These are phyloP conservation scores for Penicillium hordei DNA, from an alignment of 2,329 filamentous ascomycete genomes.

Conservation along the genomic window DNA sequence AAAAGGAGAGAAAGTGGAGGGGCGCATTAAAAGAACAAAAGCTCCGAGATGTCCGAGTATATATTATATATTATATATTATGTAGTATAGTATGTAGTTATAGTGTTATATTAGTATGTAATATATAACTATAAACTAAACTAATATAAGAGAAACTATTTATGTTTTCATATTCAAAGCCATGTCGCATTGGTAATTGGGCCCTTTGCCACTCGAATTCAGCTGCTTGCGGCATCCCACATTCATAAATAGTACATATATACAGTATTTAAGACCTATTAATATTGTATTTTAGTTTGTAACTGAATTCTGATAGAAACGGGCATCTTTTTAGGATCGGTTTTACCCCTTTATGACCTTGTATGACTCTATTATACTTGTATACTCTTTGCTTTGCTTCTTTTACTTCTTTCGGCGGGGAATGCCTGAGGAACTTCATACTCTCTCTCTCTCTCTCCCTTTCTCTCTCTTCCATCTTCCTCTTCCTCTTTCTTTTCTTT, in stretches of 20 bases:
- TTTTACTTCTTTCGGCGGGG: neutral
- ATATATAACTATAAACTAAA: neutral
- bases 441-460: neutral
- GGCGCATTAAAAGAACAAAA: conserved; percentile 4
- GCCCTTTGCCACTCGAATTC: conserved; percentile 11
- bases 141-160: neutral
- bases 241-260: neutral
- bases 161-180: neutral
- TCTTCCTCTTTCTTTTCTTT: neutral
- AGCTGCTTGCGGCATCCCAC: conserved; percentile 15
- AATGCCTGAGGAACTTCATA: neutral
- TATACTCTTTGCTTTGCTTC: neutral
- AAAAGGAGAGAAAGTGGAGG: conserved; percentile 12
- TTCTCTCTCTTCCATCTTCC: neutral
- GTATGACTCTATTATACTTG: neutral
- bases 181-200: conserved; percentile 13
- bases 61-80: neutral
- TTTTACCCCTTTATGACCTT: neutral
- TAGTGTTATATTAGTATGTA: neutral
- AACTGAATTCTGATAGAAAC: conserved; percentile 6
- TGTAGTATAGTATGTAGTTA: neutral
- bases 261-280: neutral
- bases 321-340: neutral
- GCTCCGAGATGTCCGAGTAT: conserved; percentile 5
- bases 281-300: neutral